Evolutionary conservation across 2,329 filamentous ascomycete genomes (phyloP), one percentile per base, ranked within the genome.

Genomic region (Talaromyces marneffei): DNA sequence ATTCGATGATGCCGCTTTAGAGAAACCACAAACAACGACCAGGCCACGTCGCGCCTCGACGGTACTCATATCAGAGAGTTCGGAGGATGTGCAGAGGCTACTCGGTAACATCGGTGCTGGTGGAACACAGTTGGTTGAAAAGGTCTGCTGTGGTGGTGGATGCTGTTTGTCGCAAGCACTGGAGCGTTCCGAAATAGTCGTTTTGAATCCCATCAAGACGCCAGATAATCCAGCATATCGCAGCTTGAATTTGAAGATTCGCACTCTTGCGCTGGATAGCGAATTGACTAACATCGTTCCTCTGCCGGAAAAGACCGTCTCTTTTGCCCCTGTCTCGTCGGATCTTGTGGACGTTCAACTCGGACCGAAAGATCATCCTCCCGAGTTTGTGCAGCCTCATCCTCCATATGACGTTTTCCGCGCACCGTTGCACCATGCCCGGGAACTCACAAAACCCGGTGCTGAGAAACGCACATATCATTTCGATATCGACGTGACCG

Each of bases 391-490:
- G 59, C 91, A 96, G 73, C 94, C 94, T 27, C 94, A 99, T 74
- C 91, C 91, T 61, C 94, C 94, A 0, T 94, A 96, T 76, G 83
- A 93, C 66, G 92, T 97, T 63, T 96, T 90, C 76, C 89, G 92
- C 0, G 92, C 93, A n/a, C 91, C 87, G 65, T 85, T 99, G 52
- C 88, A 91, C 75, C 87, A 87, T 68, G 85, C 91, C 2, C 88
- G 94, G 60, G 92, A 96, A 76, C 79, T 99, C 72, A 99, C 94
- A 12, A 89, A 86, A 72, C 81, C 85, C 25, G 93, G 93, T 23
- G 94, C 94, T 4, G 91, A 96, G 80, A 99, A 99, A 84, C 85
- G 93, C 63, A 99, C 94, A 0, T 96, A 93, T 74, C 94, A 99
- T 76, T 97, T 97, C 70, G 94, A 97, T 70, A 85, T 99, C 48